Evolutionary conservation across 345 rosid species (phyloP).

Genomic region (Gossypium mustelinum): DNA sequence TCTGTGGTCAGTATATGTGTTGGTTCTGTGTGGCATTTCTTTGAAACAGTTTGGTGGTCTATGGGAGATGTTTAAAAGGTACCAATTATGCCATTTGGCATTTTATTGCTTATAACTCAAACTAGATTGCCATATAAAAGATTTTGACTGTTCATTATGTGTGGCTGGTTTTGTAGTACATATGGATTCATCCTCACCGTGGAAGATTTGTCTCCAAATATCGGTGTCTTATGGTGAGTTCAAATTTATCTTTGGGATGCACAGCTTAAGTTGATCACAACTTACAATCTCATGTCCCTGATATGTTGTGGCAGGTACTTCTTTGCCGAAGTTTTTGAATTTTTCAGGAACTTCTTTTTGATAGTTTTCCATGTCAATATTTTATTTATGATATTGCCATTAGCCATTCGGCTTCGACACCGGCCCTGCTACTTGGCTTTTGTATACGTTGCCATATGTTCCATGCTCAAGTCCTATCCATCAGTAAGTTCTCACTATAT

Average conservation of each 20-base stretch:
- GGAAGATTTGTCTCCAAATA: constrained; percentile 93
- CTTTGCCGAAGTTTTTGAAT: constrained; percentile 93
- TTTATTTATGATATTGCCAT: constrained; percentile 74
- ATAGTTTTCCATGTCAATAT: constrained; percentile 83
- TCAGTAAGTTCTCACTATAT: constrained; percentile 52
- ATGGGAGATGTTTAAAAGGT: constrained; percentile 85
- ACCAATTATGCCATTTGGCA: constrained; percentile 4
- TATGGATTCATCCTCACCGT: constrained; percentile 90
- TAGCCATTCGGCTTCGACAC: constrained; percentile 80
- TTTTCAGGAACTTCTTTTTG: constrained; percentile 83
- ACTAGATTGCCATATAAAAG: background rate
- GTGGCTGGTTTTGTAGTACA: constrained; percentile 51
- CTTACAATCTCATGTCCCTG: background rate
- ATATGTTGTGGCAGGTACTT: constrained; percentile 66
- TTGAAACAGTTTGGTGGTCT: constrained; percentile 65
- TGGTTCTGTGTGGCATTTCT: constrained; percentile 61
- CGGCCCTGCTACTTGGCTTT: constrained; percentile 93
- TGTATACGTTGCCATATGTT: constrained; percentile 67
- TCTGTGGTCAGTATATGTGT: constrained; percentile 62
- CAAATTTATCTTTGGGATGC: background rate
- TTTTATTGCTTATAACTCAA: background rate
- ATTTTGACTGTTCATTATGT: background rate
- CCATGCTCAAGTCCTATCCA: constrained; percentile 90
- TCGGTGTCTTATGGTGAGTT: constrained; percentile 85
- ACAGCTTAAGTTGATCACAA: constrained; percentile 2